Evolutionary conservation across 768 basidiomycete species (phyloP), one percentile per base, ranked within the genome.

Genomic region (Tremella fuciformis): DNA sequence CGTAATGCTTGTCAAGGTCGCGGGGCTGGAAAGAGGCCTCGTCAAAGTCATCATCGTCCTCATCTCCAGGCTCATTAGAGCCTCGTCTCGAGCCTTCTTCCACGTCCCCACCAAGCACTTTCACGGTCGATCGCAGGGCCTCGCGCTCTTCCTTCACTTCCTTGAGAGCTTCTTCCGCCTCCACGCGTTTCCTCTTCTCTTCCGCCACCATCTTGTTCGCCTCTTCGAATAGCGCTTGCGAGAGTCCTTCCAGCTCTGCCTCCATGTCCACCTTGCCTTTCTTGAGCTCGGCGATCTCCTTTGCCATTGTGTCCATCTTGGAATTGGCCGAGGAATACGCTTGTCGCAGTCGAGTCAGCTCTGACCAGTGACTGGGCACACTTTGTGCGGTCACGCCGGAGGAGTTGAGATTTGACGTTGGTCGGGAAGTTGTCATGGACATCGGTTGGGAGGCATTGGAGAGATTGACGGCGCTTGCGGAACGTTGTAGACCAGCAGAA

Each of bases 161-260:
- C 37, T 60, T 69, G 13, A 71, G 60, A 19, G 62, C 64, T 24
- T 76, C 73, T 58, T 76, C 75, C 58, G 64, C 50, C 53, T 74
- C 75, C 0, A 66, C 61, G 38, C 67, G 39, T 29, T 62, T 63
- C 53, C 66, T 64, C 21, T 76, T 55, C 51, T 78, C 77, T 29
- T 78, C 75, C 13, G 71, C 61, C 11, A 78, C 77, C 75, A 78
- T 77, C 70, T 73, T 72, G 64, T 78, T 78, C 2, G 77, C 77
- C 53, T 78, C 77, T 47, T 76, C 77, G 53, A 78, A 78, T 22
- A 78, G 58, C 19, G 75, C 75, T 47, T 76, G 74, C 53, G 57
- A 59, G 18, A 78, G 62, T 9, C 59, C 60, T 58, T 78, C 77
- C 39, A 78, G 58, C 50, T 78, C 77, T 9, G 62, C 71, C 47